These are phyloP conservation scores for Cyanidium caldarium DNA, from an alignment of 23 red algal genomes.

Conservation along the genomic window DNA sequence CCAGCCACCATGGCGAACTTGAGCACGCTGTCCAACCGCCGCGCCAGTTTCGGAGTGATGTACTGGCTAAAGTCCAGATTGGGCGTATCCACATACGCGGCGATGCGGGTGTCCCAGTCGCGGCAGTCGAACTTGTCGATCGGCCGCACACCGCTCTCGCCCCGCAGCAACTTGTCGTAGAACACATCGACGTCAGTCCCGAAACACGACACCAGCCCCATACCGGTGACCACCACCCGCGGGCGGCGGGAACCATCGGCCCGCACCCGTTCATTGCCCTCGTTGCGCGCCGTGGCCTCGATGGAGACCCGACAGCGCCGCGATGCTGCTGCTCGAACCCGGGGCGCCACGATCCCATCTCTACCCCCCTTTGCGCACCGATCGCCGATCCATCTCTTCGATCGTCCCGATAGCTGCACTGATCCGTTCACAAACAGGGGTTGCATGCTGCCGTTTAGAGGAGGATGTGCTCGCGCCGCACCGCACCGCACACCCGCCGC, in stretches of 20 bases:
- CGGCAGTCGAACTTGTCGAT: constrained; percentile 49
- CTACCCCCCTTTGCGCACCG: too few relatives aligned
- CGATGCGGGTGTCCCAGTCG: constrained; percentile 61
- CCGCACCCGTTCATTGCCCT: too few relatives aligned
- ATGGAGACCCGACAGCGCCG: too few relatives aligned
- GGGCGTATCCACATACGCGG: constrained; percentile 35
- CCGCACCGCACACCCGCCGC: too few relatives aligned
- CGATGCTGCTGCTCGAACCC: too few relatives aligned
- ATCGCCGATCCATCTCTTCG: too few relatives aligned
- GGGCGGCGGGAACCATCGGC: constrained; percentile 7
- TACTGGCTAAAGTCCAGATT: constrained; percentile 28
- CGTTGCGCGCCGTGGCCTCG: too few relatives aligned
- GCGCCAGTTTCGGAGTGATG: constrained; percentile 33
- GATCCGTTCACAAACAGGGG: too few relatives aligned
- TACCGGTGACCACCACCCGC: constrained; percentile 85
- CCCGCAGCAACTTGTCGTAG: constrained; percentile 68
- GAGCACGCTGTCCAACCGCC: constrained; percentile 74
- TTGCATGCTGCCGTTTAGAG: too few relatives aligned
- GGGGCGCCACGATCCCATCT: too few relatives aligned
- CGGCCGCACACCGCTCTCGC: constrained; percentile 51
- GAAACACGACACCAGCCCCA: constrained; percentile 84
- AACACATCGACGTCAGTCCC: constrained; percentile 71
- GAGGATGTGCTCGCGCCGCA: too few relatives aligned
- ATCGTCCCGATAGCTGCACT: too few relatives aligned
- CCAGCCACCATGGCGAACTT: constrained; percentile 52